A percentile compares a stretch with the other conserved stretches of the same genome.
phyloP scores from a whole-genome alignment of 371 early-diverging fungal species.

The Blyttiomyces sp. region DNA sequence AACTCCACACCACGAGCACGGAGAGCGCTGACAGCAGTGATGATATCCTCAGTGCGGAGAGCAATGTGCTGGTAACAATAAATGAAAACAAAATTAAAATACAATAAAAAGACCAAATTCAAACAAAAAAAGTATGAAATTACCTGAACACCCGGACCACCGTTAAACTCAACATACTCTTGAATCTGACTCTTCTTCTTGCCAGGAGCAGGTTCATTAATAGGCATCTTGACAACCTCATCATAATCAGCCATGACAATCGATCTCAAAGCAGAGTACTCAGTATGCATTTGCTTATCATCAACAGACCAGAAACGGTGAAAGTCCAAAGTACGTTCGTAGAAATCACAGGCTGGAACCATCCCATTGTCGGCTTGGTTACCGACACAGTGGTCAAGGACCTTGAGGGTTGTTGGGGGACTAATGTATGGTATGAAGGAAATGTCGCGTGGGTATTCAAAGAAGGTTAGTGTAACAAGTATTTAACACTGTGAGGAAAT shows the following conservation, averaged over 20 bases:
- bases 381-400: slow-evolving; percentile 92
- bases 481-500: slow-evolving; percentile 5
- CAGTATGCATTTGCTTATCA: slow-evolving; percentile 93
- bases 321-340: slow-evolving; percentile 86
- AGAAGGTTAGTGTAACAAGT: background rate
- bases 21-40: slow-evolving; percentile 75
- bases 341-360: slow-evolving; percentile 76
- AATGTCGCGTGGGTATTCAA: background rate
- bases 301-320: slow-evolving; percentile 98
- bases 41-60: slow-evolving; percentile 82
- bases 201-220: slow-evolving; percentile 96
- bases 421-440: background rate
- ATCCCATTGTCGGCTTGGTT: slow-evolving; percentile 93
- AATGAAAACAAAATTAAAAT: too few relatives aligned
- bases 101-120: too few relatives aligned
- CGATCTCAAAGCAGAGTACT: slow-evolving; percentile 90
- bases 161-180: slow-evolving; percentile 95
- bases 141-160: slow-evolving; percentile 84
- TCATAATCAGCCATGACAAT: slow-evolving; percentile 94
- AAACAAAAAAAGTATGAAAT: too few relatives aligned
- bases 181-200: slow-evolving; percentile 94
- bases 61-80: too few relatives aligned
- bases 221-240: slow-evolving; percentile 93
- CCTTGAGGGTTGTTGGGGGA: slow-evolving; percentile 58
- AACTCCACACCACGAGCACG: slow-evolving; percentile 88